Conservation (phyloP, 2,329 filamentous ascomycete species). For the Lasiodiplodia hormozganensis region DNA sequence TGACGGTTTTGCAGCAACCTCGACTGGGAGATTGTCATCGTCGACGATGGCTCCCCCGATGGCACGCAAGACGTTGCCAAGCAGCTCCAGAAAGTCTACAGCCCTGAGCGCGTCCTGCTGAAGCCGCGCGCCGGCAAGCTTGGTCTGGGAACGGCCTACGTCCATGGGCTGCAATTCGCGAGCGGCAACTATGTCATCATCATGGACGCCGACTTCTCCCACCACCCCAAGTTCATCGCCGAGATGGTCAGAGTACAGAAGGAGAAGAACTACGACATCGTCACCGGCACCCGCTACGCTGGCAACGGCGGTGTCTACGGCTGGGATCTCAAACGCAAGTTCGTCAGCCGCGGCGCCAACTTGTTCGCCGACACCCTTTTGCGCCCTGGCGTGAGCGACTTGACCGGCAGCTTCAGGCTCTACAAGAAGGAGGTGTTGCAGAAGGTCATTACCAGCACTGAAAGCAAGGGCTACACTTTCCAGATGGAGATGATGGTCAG, state of each 20-base stretch:
- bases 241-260: conserved; percentile 87
- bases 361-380: conserved; percentile 95
- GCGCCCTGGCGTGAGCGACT: conserved; percentile 89
- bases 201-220: conserved; percentile 99
- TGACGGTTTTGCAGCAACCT: conserved; percentile 69
- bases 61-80: conserved; percentile 89
- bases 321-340: conserved; percentile 85
- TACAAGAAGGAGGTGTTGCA: conserved; percentile 92
- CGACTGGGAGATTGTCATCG: conserved; percentile 96
- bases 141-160: conserved; percentile 95
- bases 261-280: conserved; percentile 86
- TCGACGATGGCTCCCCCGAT: conserved; percentile 97
- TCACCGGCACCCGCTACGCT: conserved; percentile 94
- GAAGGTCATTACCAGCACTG: conserved; percentile 86
- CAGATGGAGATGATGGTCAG: conserved; percentile 99
- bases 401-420: conserved; percentile 92
- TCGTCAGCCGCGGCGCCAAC: conserved; percentile 87
- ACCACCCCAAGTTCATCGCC: conserved; percentile 99
- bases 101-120: conserved; percentile 75
- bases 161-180: conserved; percentile 88
- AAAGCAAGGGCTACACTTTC: conserved; percentile 98
- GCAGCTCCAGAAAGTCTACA: conserved; percentile 88
- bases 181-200: conserved; percentile 97
- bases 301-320: conserved; percentile 86
- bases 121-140: conserved; percentile 93